Evolutionary conservation across 495 filamentous ascomycete species (phyloP), one percentile per base, ranked within the genome.

Genomic region (Cryomyces minteri): DNA sequence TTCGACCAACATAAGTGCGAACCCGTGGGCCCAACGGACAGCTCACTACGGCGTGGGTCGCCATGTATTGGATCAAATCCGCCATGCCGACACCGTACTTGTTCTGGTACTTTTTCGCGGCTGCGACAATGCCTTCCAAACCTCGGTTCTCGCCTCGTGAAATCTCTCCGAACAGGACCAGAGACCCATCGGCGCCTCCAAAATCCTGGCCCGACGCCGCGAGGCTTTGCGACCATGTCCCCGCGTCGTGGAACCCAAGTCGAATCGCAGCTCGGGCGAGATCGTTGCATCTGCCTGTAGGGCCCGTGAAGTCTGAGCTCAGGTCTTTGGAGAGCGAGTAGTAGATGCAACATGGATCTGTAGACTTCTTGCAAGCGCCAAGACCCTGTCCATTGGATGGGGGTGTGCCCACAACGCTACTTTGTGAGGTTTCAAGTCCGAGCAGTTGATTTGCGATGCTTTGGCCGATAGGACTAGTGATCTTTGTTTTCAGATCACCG

Each of bases 1-100:
- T 53, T 11, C 66, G 51, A 5, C 66, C 66, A 36, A 65, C 57
- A 48, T 61, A 65, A 8, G 58, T 49, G 28, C 62, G 58, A 25
- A 54, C 46, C n/a, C 50, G 45, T 7, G 48, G 50, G 18, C 49
- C 55, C 6, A 56, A 46, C 5, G 49, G 51, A 42, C 54, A 59
- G 8, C 48, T 49, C 6, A 51, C 49, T 8, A 52, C 49, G 10
- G 55, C 56, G 31, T 56, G 32, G 33, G 45, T 55, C 44, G 55
- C 54, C 34, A 48, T 54, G n/a, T 54, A 31, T 39, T 59, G 57
- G 45, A 59, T 53, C 2, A 59, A 34, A 44, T 59, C 57, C 5
- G 57, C 54, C 47, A 57, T 57, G 9, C 33, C 18, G 14, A 58
- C 51, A 14, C 50, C 51, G 31, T 52, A 56, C 3, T 40, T 14